A percentile compares a stretch with the other conserved stretches of the same genome.
phyloP scores from a whole-genome alignment of 805 yeast genomes.

The Candida piceae region DNA sequence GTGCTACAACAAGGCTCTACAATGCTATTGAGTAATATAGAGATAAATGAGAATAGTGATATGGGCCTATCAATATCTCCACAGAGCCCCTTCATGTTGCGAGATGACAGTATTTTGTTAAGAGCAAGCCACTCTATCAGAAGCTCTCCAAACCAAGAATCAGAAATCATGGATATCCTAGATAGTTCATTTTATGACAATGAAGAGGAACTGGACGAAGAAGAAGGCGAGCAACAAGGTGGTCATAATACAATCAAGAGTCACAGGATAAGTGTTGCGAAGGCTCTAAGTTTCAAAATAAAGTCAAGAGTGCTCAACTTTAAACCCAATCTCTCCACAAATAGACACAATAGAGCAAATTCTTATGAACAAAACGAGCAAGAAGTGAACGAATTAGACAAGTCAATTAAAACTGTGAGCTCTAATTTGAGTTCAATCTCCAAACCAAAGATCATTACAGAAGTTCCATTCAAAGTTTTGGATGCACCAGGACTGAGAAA shows the following conservation, averaged over 20 bases:
- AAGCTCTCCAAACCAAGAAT: background rate
- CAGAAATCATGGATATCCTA: background rate
- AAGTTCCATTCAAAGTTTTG: constrained; percentile 45
- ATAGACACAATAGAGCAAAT: too few species aligned
- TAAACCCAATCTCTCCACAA: constrained; percentile 13
- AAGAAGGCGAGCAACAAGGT: constrained; percentile 2
- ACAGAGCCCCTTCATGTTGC: constrained; percentile 13
- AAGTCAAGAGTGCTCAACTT: constrained; percentile 38
- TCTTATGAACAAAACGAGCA: constrained; percentile 6
- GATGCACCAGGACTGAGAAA: constrained; percentile 70
- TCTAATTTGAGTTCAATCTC: constrained; percentile 12
- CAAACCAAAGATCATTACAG: constrained; percentile 29
- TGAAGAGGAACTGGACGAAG: constrained; percentile 4
- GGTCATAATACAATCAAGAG: constrained; percentile 12
- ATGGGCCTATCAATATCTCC: constrained; percentile 5
- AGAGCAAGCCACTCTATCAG: constrained; percentile 9
- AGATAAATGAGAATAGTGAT: constrained; percentile 9
- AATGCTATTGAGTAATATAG: background rate
- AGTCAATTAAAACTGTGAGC: constrained; percentile 7
- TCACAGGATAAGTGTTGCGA: constrained; percentile 40
- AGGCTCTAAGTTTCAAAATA: constrained; percentile 42
- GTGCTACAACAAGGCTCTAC: background rate
- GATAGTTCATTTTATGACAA: background rate
- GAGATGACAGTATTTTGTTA: constrained; percentile 18
- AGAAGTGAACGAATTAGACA: constrained; percentile 9